These are phyloP conservation scores for Ganoderma sinense DNA, from an alignment of 1,284 basidiomycete species.

Conservation along the genomic window DNA sequence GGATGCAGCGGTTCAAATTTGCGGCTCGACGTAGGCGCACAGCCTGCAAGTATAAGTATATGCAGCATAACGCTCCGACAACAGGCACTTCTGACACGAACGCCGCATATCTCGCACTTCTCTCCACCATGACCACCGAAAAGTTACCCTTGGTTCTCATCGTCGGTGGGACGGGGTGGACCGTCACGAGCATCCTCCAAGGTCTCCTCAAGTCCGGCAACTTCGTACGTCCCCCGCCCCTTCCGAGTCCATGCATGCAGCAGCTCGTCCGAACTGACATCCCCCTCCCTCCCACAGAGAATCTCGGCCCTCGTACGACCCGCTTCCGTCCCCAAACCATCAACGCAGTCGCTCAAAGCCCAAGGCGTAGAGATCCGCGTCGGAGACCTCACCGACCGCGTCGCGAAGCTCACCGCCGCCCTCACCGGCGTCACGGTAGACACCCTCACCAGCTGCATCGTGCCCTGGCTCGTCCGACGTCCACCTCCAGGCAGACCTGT, in stretches of 20 bases:
- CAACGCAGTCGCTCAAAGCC: constrained; percentile 11
- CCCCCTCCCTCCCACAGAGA: neutral
- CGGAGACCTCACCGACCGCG: constrained; percentile 24
- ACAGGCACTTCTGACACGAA: neutral
- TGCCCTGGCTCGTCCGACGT: constrained; percentile 12
- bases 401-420: constrained; percentile 20
- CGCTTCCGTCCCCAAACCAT: constrained; percentile 19
- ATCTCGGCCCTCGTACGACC: constrained; percentile 25
- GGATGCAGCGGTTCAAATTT: no score
- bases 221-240: constrained; percentile 12
- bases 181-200: constrained; percentile 23
- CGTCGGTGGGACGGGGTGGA: constrained; percentile 28
- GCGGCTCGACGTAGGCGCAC: neutral
- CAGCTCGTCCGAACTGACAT: no score
- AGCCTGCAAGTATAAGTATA: neutral
- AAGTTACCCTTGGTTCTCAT: constrained; percentile 29
- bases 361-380: constrained; percentile 29
- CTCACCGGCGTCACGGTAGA: constrained; percentile 29
- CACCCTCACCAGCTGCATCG: constrained; percentile 26
- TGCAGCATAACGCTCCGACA: neutral
- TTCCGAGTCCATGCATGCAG: no score
- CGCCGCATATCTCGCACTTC: neutral
- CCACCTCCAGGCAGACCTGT: constrained; percentile 26
- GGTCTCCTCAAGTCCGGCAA: constrained; percentile 18
- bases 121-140: neutral